A percentile compares a stretch with the other conserved stretches of the same genome.
Evolutionary conservation across 768 basidiomycete genomes (phyloP).

Genomic region (Mycena maculata): DNA sequence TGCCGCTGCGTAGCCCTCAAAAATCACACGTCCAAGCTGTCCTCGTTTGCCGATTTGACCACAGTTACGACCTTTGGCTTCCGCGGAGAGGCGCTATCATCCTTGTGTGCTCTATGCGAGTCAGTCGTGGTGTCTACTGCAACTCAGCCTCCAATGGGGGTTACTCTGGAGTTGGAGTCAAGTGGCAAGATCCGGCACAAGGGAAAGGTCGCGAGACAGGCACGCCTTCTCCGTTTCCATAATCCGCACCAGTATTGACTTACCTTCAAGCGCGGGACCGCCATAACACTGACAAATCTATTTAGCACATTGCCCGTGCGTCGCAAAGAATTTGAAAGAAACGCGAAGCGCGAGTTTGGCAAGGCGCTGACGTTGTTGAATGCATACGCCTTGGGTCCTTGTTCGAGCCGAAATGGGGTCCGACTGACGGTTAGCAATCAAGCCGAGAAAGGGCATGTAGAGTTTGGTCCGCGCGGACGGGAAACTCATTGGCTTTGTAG

Average conservation of each 20-base stretch:
- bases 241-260: not conserved
- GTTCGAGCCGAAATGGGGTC: conserved; percentile 78
- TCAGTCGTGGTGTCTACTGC: conserved; percentile 78
- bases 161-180: conserved; percentile 76
- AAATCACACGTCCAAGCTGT: conserved; percentile 93
- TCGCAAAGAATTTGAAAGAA: conserved; percentile 90
- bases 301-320: conserved; percentile 91
- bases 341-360: conserved; percentile 88
- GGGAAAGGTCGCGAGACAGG: conserved; percentile 82
- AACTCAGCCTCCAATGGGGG: conserved; percentile 83
- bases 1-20: conserved; percentile 72
- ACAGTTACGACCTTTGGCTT: conserved; percentile 90
- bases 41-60: conserved; percentile 78
- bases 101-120: conserved; percentile 87
- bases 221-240: conserved; percentile 43
- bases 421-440: conserved; percentile 81
- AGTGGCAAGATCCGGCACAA: conserved; percentile 69
- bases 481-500: conserved; percentile 47
- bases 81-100: conserved; percentile 94
- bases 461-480: not conserved
- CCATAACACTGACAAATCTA: conserved; percentile 74
- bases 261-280: conserved; percentile 90
- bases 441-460: conserved; percentile 72
- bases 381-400: conserved; percentile 92
- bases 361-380: conserved; percentile 86